Conservation (phyloP, 176 grass and related monocot species). For the Tuctoria greenei region DNA sequence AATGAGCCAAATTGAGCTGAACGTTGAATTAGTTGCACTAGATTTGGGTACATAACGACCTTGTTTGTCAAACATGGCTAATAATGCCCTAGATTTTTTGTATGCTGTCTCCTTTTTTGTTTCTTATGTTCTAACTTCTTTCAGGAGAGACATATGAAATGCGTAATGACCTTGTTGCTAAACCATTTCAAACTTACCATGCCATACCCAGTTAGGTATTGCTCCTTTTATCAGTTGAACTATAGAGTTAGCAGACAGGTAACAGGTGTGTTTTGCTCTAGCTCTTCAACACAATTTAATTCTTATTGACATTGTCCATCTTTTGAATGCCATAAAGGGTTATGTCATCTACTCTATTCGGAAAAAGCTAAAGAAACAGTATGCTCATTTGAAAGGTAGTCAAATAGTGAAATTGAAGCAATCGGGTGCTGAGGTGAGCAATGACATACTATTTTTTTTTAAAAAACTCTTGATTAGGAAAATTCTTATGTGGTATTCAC, state of each 20-base stretch:
- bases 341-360: conserved; percentile 90
- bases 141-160: conserved; percentile 96
- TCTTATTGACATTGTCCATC: neutral
- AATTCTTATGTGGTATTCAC: conserved; percentile 35
- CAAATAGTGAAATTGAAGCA: conserved; percentile 89
- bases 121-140: conserved; percentile 40
- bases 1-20: conserved; percentile 80
- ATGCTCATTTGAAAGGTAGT: conserved; percentile 77
- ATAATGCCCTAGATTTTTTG: neutral
- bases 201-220: conserved; percentile 86
- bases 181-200: conserved; percentile 89
- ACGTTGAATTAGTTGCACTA: conserved; percentile 79
- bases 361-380: conserved; percentile 85
- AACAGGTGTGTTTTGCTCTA: neutral
- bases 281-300: neutral
- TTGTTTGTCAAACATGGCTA: neutral
- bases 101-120: conserved; percentile 25
- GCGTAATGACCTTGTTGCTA: conserved; percentile 93
- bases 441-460: conserved; percentile 13
- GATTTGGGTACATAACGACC: conserved; percentile 66
- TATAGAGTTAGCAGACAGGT: neutral
- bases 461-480: conserved; percentile 12
- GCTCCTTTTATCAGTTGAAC: conserved; percentile 23
- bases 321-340: conserved; percentile 47
- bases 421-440: conserved; percentile 68